These are phyloP conservation scores for Leishmania braziliensis DNA, from an alignment of 208 protist genomes.

Conservation along the genomic window DNA sequence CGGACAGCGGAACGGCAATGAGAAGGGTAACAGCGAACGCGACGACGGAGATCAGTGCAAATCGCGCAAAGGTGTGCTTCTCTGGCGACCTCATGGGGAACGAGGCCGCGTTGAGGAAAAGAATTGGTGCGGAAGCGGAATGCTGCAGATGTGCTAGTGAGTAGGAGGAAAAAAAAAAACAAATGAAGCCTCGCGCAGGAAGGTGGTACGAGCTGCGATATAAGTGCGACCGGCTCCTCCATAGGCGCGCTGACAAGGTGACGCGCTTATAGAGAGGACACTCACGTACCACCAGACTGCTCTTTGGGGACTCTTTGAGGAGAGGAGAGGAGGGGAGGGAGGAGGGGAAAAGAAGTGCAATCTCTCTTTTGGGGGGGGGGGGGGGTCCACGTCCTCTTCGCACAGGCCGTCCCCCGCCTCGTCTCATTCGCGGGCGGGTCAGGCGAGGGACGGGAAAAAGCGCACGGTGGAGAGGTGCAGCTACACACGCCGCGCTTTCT, in stretches of 20 bases:
- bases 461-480: not conserved
- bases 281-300: not conserved
- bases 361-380: not conserved
- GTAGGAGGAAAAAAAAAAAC: not conserved
- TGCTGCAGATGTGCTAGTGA: not conserved
- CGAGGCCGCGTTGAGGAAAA: not conserved
- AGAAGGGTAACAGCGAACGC: conserved; percentile 1
- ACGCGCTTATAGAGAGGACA: not conserved
- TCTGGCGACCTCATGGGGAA: not conserved
- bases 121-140: not conserved
- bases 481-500: not conserved
- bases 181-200: not conserved
- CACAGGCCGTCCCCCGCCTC: not conserved
- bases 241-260: not conserved
- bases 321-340: not conserved
- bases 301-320: not conserved
- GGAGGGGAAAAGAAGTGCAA: not conserved
- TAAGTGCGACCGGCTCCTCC: not conserved
- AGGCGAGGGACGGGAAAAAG: not conserved
- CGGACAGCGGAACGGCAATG: not conserved
- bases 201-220: not conserved
- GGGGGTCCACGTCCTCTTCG: not conserved
- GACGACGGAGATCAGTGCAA: conserved; percentile 5
- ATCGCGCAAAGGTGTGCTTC: conserved; percentile 3
- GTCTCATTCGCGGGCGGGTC: not conserved